Conservation (phyloP, 2,329 filamentous ascomycete genomes). For the Drechslerella coelobrocha region DNA sequence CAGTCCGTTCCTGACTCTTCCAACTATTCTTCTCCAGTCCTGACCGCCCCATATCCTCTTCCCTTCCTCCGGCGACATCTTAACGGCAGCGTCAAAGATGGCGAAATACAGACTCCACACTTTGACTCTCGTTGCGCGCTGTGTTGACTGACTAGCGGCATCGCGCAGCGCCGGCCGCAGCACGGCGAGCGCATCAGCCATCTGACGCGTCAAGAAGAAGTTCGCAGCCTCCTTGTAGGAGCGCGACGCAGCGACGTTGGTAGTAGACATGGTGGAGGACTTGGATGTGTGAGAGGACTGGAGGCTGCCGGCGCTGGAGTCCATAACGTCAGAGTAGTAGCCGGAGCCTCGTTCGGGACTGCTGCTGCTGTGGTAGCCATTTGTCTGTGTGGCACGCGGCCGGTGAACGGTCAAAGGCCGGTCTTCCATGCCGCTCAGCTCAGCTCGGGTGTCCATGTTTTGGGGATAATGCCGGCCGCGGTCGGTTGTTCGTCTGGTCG, state of each 20-base stretch:
- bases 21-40: conserved; percentile 81
- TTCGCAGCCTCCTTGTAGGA: conserved; percentile 93
- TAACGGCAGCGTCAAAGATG: conserved; percentile 86
- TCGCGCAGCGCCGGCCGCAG: conserved; percentile 79
- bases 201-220: conserved; percentile 88
- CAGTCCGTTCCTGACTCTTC: conserved; percentile 83
- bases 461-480: conserved; percentile 10
- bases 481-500: no score
- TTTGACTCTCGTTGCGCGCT: conserved; percentile 82
- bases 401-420: conserved; percentile 43
- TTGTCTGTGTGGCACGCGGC: conserved; percentile 25
- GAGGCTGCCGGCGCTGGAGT: conserved; percentile 44
- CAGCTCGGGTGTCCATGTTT: conserved; percentile 41
- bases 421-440: conserved; percentile 40
- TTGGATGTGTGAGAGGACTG: conserved; percentile 39
- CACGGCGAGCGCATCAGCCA: conserved; percentile 86
- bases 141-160: conserved; percentile 71
- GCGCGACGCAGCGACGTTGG: conserved; percentile 69
- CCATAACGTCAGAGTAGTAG: conserved; percentile 48
- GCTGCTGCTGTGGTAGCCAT: conserved; percentile 47
- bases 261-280: conserved; percentile 37
- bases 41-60: conserved; percentile 84
- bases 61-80: conserved; percentile 87
- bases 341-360: conserved; percentile 43
- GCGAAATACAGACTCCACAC: conserved; percentile 98